Evolutionary conservation across 2,329 filamentous ascomycete genomes (phyloP).

Genomic region (Xylaria sp.): DNA sequence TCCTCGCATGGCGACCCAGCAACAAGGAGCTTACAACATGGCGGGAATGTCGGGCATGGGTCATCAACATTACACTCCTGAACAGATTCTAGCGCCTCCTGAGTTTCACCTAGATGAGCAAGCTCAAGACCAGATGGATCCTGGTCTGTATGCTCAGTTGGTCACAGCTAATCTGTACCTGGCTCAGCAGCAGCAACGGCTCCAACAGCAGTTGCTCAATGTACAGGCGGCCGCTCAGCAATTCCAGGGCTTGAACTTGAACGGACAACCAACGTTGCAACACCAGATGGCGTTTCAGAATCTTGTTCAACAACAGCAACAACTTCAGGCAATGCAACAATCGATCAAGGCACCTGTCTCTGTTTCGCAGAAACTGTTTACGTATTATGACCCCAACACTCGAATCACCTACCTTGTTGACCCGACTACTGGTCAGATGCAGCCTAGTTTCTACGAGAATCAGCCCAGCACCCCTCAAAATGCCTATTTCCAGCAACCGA

Average conservation of each 20-base stretch:
- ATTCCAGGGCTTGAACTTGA: constrained; percentile 80
- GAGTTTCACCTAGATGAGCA: constrained; percentile 78
- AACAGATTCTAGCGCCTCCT: constrained; percentile 88
- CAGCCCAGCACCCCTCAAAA: constrained; percentile 54
- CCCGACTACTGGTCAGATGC: constrained; percentile 62
- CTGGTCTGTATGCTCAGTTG: constrained; percentile 85
- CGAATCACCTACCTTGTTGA: constrained; percentile 86
- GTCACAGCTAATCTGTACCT: constrained; percentile 92
- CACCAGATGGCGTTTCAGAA: constrained; percentile 62
- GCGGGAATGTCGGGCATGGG: constrained; percentile 45
- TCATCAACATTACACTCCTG: constrained; percentile 76
- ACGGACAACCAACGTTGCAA: constrained; percentile 49
- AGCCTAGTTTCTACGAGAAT: constrained; percentile 55
- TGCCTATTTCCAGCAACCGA: constrained; percentile 56
- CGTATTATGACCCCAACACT: constrained; percentile 86
- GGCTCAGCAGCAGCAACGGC: constrained; percentile 91
- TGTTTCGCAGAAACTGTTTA: constrained; percentile 79
- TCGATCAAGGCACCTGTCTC: constrained; percentile 66
- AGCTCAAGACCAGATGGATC: constrained; percentile 80
- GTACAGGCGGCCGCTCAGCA: constrained; percentile 86
- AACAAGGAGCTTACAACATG: constrained; percentile 48
- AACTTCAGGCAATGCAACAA: constrained; percentile 73
- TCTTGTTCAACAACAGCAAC: constrained; percentile 65
- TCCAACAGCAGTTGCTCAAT: constrained; percentile 90
- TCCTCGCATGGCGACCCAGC: constrained; percentile 52